phyloP scores from a whole-genome alignment of 1,284 basidiomycete species.

The Agroathelia rolfsii region DNA sequence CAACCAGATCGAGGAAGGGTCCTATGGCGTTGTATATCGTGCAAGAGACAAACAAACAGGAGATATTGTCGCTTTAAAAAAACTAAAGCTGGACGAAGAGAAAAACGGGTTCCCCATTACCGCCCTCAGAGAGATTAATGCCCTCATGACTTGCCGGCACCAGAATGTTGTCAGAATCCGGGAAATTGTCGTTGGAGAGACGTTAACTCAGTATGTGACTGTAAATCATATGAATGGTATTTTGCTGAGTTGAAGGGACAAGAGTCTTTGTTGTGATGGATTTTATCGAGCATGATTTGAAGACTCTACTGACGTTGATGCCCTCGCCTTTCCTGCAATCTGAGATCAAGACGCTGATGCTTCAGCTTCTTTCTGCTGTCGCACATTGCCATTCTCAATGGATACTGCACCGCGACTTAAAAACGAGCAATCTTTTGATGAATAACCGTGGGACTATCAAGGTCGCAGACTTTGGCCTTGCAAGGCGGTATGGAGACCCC shows the following conservation, averaged over 20 bases:
- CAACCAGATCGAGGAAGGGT: slow-evolving; percentile 99
- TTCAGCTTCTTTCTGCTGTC: slow-evolving; percentile 90
- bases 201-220: slow-evolving; percentile 89
- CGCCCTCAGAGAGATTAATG: slow-evolving; percentile 88
- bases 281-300: slow-evolving; percentile 98
- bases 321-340: slow-evolving; percentile 92
- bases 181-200: slow-evolving; percentile 99
- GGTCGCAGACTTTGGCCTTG: slow-evolving; percentile 97
- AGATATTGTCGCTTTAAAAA: slow-evolving; percentile 94
- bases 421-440: slow-evolving; percentile 97
- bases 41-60: slow-evolving; percentile 90
- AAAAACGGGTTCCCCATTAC: slow-evolving; percentile 99
- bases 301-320: slow-evolving; percentile 89
- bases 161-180: slow-evolving; percentile 93
- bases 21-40: slow-evolving; percentile 95
- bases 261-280: slow-evolving; percentile 99
- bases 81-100: slow-evolving; percentile 96
- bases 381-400: slow-evolving; percentile 90
- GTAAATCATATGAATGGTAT: slow-evolving; percentile 14
- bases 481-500: slow-evolving; percentile 91
- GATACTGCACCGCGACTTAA: slow-evolving; percentile 97
- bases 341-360: slow-evolving; percentile 95
- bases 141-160: slow-evolving; percentile 86
- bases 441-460: slow-evolving; percentile 98
- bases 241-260: slow-evolving; percentile 20